Conservation (phyloP, 2,329 filamentous ascomycete species). For the Amesomyces nigricolor region DNA sequence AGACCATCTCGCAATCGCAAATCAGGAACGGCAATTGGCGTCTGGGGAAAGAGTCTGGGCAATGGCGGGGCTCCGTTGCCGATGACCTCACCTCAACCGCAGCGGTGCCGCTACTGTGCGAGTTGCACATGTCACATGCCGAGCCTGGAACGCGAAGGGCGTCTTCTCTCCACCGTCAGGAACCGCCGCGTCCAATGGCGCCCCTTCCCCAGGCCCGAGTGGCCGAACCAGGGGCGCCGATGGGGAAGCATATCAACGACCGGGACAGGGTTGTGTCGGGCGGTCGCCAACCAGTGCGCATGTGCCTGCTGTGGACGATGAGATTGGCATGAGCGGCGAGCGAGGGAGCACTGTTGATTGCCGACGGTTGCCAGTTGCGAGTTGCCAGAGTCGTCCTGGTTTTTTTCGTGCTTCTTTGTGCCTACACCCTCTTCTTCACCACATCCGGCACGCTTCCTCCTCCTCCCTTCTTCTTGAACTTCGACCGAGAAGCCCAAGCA, state of each 20-base stretch:
- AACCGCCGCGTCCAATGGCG: constrained; percentile 7
- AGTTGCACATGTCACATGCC: constrained; percentile 16
- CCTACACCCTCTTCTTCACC: constrained; percentile 4
- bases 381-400: constrained; percentile 11
- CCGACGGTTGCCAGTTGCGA: constrained; percentile 5
- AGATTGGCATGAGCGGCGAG: not conserved
- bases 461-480: not conserved
- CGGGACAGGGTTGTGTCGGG: constrained; percentile 6
- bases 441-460: constrained; percentile 3
- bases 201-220: constrained; percentile 12
- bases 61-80: constrained; percentile 12
- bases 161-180: not conserved
- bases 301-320: constrained; percentile 3
- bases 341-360: not conserved
- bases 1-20: not conserved
- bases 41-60: not conserved
- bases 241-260: constrained; percentile 1
- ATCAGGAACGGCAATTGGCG: not conserved
- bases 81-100: constrained; percentile 20
- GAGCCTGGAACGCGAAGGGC: not conserved
- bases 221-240: not conserved
- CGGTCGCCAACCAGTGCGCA: constrained; percentile 9
- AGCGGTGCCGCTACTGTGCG: not conserved
- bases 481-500: not conserved
- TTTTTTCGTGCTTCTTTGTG: constrained; percentile 21